Evolutionary conservation across 176 grass and related monocot species (phyloP), one percentile per base, ranked within the genome.

Genomic region (Tillandsia fasciculata): DNA sequence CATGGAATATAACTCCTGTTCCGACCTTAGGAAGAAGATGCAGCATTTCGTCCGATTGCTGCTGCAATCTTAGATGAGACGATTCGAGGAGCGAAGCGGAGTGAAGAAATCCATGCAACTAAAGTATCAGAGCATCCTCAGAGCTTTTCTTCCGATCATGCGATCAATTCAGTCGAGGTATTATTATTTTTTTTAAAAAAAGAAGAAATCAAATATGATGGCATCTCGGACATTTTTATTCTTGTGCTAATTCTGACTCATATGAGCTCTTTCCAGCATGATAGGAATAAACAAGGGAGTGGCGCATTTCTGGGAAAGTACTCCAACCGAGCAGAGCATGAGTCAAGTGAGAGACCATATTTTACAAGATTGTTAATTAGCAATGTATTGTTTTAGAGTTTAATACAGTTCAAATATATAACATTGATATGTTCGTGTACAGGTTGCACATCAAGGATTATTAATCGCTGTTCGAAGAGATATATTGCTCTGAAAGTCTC

Each of bases 401-500:
- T 51, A 59, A 51, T 29, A n/a, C 52, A 29, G 10, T 22, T 23
- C 14, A 76, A 3, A 65, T 3, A 65, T 3, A 23, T 26, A 57
- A 74, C 2, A 52, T 76, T 76, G 33, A 63, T 69, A 24, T 22
- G 14, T 71, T 67, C 63, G 10, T 33, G 2, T 26, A 69, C 76
- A 92, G 92, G 77, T 87, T 18, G 3, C 15, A 12, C 73, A 48
- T 1, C 57, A 13, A 83, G 74, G 54, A 65, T 29, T 82, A 61
- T 86, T 58, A 76, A 81, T 71, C 73, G 79, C 64, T 89, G 69
- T 75, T 51, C 81, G 50, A 89, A 82, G 64, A 76, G 81, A 87
- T 64, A 83, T 65, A 64, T 96, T 72, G 86, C 88, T 80, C 70
- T 96, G 50, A 87, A 91, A 69, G 72, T 96, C 73, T 84, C 92